A percentile compares a stretch with the other conserved stretches of the same genome.
phyloP scores from a whole-genome alignment of 495 filamentous ascomycete species.

The Penicillium dipodomyicola region DNA sequence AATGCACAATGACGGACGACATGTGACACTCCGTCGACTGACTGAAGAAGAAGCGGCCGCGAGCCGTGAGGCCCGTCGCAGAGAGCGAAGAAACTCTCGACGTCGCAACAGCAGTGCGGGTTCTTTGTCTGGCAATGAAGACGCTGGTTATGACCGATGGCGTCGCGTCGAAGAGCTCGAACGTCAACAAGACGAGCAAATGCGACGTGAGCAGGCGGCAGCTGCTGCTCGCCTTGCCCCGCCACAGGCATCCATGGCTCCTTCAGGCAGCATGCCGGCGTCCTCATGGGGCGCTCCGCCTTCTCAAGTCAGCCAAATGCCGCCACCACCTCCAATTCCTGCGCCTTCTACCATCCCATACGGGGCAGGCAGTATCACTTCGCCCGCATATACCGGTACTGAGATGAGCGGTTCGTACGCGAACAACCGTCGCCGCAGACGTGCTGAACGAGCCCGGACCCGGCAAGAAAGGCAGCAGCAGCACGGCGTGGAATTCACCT shows the following conservation, averaged over 20 bases:
- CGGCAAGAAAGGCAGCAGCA: slow-evolving; percentile 46
- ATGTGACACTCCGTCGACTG: slow-evolving; percentile 76
- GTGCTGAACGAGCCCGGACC: slow-evolving; percentile 50
- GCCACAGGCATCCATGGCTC: slow-evolving; percentile 25
- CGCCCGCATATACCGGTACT: slow-evolving; percentile 49
- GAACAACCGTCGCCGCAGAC: slow-evolving; percentile 51
- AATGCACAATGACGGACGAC: slow-evolving; percentile 74
- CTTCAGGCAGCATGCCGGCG: slow-evolving; percentile 31
- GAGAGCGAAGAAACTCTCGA: slow-evolving; percentile 42
- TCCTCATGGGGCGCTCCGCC: slow-evolving; percentile 28
- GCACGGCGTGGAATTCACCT: slow-evolving; percentile 48
- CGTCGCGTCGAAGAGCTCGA: slow-evolving; percentile 53
- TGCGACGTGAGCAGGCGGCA: slow-evolving; percentile 43
- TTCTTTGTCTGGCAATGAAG: slow-evolving; percentile 46
- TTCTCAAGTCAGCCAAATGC: slow-evolving; percentile 35
- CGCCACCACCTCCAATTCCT: slow-evolving; percentile 35
- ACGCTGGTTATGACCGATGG: slow-evolving; percentile 44
- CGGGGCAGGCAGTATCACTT: slow-evolving; percentile 45
- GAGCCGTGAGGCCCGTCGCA: slow-evolving; percentile 53
- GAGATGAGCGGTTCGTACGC: slow-evolving; percentile 54
- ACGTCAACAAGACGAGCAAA: slow-evolving; percentile 50
- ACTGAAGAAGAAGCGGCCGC: slow-evolving; percentile 78
- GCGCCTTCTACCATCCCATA: slow-evolving; percentile 41
- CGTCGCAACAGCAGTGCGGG: slow-evolving; percentile 46
- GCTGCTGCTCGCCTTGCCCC: slow-evolving; percentile 16